A percentile compares a stretch with the other conserved stretches of the same genome.
Evolutionary conservation across 2,329 filamentous ascomycete genomes (phyloP).

Genomic region (Dactylellina drechsleri): DNA sequence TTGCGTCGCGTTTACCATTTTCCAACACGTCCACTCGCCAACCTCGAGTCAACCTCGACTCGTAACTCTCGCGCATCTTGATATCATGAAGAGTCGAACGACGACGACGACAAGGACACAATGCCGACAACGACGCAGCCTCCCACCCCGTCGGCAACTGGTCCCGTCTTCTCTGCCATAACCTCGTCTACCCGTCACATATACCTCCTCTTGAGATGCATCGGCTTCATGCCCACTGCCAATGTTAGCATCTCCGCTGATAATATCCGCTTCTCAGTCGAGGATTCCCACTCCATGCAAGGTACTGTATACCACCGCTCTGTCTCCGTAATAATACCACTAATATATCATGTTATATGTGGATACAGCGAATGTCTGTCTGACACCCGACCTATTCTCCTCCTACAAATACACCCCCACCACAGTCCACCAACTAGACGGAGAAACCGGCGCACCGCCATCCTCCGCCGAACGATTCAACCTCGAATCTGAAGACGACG

Average conservation of each 20-base stretch:
- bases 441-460: constrained; percentile 62
- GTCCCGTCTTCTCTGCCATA: constrained; percentile 76
- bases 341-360: too few species aligned
- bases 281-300: constrained; percentile 91
- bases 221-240: constrained; percentile 68
- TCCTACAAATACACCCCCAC: constrained; percentile 76
- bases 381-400: constrained; percentile 89
- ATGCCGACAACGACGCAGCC: constrained; percentile 25
- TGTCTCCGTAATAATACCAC: too few species aligned
- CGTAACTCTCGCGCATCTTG: too few species aligned
- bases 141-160: constrained; percentile 55
- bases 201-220: constrained; percentile 71
- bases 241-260: constrained; percentile 82
- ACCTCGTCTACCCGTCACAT: constrained; percentile 81
- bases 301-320: constrained; percentile 64
- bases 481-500: constrained; percentile 61
- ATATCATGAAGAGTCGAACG: background rate
- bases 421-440: constrained; percentile 31
- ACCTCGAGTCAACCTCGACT: too few species aligned
- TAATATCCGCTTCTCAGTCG: constrained; percentile 85
- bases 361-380: constrained; percentile 37
- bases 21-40: too few species aligned
- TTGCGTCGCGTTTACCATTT: too few species aligned
- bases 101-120: background rate
- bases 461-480: constrained; percentile 57